Evolutionary conservation across 148 eudicot species (phyloP), one percentile per base, ranked within the genome.

Genomic region (Chenopodium album): DNA sequence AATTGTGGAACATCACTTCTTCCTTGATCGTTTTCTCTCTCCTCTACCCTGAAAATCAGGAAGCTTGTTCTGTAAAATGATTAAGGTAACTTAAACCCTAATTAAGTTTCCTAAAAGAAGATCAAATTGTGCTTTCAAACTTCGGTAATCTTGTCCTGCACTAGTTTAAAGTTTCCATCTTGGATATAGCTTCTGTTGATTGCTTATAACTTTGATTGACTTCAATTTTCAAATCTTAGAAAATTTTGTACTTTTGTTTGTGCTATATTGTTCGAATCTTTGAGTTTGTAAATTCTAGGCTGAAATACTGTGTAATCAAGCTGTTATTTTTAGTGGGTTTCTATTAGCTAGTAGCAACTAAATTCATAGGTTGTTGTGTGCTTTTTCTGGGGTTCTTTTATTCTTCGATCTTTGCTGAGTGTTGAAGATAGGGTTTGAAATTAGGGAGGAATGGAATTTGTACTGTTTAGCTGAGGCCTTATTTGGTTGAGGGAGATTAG

Each of bases 271-370:
- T 66, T 59, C 6, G 69, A 41, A 41, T 79, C 6, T 69, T 69
- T 68, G 34, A 84, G 80, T 75, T n/a, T 70, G 63, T 68, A 71
- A 84, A 84, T 78, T 80, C 81, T 80, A 79, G 56, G 73, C 17
- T 74, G 44, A 4, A n/a, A 10, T 67, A 52, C 20, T 59, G 71
- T 22, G 50, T 14, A 69, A 65, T 84, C 28, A 59, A 54, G 64
- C 14, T 41, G 64, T 47, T 17, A 66, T 80, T 56, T 71, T 76
- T 32, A 78, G 71, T 19, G 71, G 70, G 76, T 41, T 65, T 54
- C 34, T 32, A 41, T 5, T 41, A 41, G 44, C 44, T 73, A 28
- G 2, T 67, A 28, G 4, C 11, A 63, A 60, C 62, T 71, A 60
- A 13, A 46, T 84, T 68, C 12, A 41, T 79, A 54, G 75, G 82